Evolutionary conservation across 345 rosid genomes (phyloP).

Genomic region (Eucalyptus cloeziana): DNA sequence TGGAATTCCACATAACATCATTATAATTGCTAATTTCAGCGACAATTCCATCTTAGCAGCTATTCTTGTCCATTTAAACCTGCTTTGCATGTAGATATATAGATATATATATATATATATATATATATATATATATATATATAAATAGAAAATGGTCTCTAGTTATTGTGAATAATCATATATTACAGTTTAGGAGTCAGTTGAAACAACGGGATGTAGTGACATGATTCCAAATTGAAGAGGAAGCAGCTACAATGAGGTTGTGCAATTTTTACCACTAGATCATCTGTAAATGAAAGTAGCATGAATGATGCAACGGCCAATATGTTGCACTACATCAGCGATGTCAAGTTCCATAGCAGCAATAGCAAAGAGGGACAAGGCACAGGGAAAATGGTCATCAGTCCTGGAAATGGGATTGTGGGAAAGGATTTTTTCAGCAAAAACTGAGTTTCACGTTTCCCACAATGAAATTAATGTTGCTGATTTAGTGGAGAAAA

Average conservation of each 20-base stretch:
- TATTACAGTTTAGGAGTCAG: not conserved
- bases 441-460: not conserved
- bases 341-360: not conserved
- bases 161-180: not conserved
- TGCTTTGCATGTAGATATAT: not conserved
- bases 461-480: not conserved
- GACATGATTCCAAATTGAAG: not conserved
- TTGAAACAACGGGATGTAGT: not conserved
- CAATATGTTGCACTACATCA: not conserved
- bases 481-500: not conserved
- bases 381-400: not conserved
- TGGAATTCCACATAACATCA: not conserved
- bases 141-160: not conserved
- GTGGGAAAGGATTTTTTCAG: not conserved
- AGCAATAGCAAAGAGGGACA: not conserved
- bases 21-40: not conserved
- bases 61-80: not conserved
- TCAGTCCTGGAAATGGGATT: not conserved
- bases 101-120: not conserved
- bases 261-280: not conserved
- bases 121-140: not conserved
- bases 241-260: not conserved
- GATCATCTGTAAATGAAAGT: not conserved
- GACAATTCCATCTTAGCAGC: not conserved
- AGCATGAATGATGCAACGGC: not conserved